Evolutionary conservation across 139 green algal species (phyloP).

Genomic region (Chlorella vulgaris): DNA sequence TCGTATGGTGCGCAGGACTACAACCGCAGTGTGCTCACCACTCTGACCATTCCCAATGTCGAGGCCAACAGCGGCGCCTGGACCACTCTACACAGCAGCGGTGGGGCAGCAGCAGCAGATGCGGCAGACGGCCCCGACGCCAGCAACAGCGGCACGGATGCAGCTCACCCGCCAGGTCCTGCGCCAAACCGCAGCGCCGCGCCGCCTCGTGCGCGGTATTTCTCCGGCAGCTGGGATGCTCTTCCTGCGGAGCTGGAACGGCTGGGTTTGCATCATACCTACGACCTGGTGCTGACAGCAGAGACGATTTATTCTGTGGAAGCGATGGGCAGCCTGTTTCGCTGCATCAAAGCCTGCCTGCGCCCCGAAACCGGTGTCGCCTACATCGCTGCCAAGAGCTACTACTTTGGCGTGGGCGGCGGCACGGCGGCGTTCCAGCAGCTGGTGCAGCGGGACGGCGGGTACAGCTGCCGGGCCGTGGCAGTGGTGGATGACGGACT

Average conservation of each 20-base stretch:
- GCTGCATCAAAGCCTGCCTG: constrained; percentile 65
- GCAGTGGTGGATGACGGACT: constrained; percentile 38
- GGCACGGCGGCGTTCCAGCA: constrained; percentile 72
- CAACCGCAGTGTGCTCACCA: constrained; percentile 78
- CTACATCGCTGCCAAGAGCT: constrained; percentile 88
- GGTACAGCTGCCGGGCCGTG: neutral
- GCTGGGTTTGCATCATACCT: constrained; percentile 47
- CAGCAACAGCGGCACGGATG: neutral
- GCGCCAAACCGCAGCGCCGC: too few relatives aligned
- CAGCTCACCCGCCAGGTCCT: too few relatives aligned
- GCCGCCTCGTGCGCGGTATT: constrained; percentile 64
- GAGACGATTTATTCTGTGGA: constrained; percentile 86
- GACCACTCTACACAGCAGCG: neutral
- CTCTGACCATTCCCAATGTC: constrained; percentile 79
- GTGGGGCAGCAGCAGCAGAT: neutral
- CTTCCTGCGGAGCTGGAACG: constrained; percentile 48
- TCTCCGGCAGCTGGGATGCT: constrained; percentile 70
- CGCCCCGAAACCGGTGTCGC: constrained; percentile 28
- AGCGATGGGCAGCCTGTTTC: constrained; percentile 59
- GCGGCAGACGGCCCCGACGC: neutral
- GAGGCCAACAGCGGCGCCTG: constrained; percentile 36
- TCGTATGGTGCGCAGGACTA: constrained; percentile 84
- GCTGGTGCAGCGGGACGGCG: constrained; percentile 49
- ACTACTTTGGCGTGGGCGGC: constrained; percentile 98
- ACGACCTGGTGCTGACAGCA: constrained; percentile 81